phyloP scores from a whole-genome alignment of 257 asterid genomes.

The Thymus mandschuricus region DNA sequence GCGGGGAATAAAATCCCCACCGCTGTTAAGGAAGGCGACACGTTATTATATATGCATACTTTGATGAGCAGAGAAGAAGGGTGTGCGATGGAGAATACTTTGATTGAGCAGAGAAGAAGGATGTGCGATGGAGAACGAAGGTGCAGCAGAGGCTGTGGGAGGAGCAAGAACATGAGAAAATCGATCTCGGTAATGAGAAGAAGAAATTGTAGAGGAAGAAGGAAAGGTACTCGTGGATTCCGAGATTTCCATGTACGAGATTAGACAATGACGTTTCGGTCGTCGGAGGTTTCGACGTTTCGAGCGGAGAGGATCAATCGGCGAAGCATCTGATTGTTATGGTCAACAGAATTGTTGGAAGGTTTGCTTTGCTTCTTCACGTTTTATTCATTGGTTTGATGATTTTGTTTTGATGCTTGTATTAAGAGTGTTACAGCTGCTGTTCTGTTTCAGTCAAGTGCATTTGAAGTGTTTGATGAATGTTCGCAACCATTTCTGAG shows the following conservation, averaged over 20 bases:
- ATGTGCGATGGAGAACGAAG: conserved; percentile 21
- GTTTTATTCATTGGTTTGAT: too few species aligned
- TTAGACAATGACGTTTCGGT: conserved; percentile 52
- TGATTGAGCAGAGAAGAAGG: neutral
- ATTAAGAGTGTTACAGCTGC: too few species aligned
- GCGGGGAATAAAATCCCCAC: conserved; percentile 64
- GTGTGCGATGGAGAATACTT: too few species aligned
- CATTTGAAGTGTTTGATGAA: conserved; percentile 12
- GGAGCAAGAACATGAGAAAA: conserved; percentile 12
- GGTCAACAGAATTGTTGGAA: conserved; percentile 94
- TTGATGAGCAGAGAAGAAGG: too few species aligned
- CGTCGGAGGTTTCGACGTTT: conserved; percentile 26
- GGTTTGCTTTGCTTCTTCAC: too few species aligned
- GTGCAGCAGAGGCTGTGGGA: conserved; percentile 22
- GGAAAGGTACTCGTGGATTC: conserved; percentile 30
- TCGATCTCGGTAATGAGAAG: conserved; percentile 5
- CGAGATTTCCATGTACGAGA: conserved; percentile 56
- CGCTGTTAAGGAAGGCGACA: conserved; percentile 86
- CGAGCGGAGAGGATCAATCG: conserved; percentile 32
- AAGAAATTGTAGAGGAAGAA: conserved; percentile 40
- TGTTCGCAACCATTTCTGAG: neutral
- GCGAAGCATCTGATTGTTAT: conserved; percentile 70
- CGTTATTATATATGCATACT: too few species aligned
- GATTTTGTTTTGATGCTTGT: too few species aligned
- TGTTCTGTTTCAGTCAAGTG: neutral